Evolutionary conservation across 169 alveolate species (phyloP).

Genomic region (Perkinsus olseni): DNA sequence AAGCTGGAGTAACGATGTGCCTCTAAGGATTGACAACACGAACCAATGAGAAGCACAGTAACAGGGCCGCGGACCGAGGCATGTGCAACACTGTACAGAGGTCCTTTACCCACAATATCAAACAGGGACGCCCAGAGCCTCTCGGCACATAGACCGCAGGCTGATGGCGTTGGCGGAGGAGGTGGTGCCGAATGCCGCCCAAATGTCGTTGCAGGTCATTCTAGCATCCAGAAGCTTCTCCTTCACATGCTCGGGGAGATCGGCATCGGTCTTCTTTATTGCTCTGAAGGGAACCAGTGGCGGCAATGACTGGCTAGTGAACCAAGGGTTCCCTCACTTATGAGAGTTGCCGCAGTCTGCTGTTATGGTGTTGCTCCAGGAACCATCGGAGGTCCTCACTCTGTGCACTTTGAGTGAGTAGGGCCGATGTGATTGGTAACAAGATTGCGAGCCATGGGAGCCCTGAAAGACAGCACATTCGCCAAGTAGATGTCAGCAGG

Average conservation of each 20-base stretch:
- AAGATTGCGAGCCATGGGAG: background rate
- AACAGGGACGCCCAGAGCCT: background rate
- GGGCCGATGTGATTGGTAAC: background rate
- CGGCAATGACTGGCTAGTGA: background rate
- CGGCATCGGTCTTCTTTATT: background rate
- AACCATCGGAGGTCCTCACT: background rate
- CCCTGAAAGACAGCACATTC: background rate
- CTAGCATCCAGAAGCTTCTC: background rate
- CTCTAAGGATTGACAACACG: too few relatives aligned
- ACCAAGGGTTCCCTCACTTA: background rate
- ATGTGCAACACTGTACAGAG: background rate
- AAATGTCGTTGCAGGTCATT: background rate
- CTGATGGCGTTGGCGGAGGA: background rate
- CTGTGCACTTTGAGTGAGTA: background rate
- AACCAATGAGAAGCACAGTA: background rate
- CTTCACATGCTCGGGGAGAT: background rate
- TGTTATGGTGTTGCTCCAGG: background rate
- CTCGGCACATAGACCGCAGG: background rate
- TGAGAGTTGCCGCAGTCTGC: background rate
- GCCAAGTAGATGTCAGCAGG: background rate
- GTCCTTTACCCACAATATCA: background rate
- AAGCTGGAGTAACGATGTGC: too few relatives aligned
- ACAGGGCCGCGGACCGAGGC: background rate
- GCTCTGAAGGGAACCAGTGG: background rate
- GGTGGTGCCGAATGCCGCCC: background rate